Evolutionary conservation across 2,329 filamentous ascomycete species (phyloP).

Genomic region (Cryphonectria carpinicola): DNA sequence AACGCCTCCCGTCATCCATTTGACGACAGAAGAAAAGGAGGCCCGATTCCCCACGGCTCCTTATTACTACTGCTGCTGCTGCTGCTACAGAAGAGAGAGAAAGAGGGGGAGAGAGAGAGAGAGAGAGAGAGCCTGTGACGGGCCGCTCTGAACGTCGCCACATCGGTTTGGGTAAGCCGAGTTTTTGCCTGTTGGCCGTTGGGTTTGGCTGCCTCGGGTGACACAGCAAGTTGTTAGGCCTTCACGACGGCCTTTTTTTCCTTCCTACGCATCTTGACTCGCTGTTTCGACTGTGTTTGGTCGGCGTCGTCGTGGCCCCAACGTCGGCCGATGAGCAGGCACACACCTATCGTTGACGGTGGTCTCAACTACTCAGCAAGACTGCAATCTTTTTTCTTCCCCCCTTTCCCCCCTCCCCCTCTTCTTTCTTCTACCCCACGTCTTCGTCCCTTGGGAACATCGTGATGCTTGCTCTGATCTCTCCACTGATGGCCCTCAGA

Average conservation of each 20-base stretch:
- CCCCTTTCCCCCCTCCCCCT: too few relatives aligned
- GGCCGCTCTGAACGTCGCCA: background rate
- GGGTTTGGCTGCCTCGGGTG: background rate
- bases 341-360: background rate
- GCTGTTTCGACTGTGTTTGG: background rate
- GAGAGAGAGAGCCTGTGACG: background rate
- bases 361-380: background rate
- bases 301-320: background rate
- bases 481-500: background rate
- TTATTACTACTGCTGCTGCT: too few relatives aligned
- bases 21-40: background rate
- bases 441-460: background rate
- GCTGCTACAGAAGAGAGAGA: too few relatives aligned
- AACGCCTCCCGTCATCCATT: background rate
- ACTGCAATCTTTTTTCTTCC: background rate
- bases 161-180: background rate
- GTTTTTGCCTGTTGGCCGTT: background rate
- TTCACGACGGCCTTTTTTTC: background rate
- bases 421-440: too few relatives aligned
- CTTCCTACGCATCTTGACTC: background rate
- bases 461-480: background rate
- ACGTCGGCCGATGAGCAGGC: background rate
- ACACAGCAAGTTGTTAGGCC: background rate
- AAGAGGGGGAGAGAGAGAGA: too few relatives aligned
- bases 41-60: too few relatives aligned